phyloP scores from a whole-genome alignment of 2,329 filamentous ascomycete species.

The Hymenoscyphus scutula region DNA sequence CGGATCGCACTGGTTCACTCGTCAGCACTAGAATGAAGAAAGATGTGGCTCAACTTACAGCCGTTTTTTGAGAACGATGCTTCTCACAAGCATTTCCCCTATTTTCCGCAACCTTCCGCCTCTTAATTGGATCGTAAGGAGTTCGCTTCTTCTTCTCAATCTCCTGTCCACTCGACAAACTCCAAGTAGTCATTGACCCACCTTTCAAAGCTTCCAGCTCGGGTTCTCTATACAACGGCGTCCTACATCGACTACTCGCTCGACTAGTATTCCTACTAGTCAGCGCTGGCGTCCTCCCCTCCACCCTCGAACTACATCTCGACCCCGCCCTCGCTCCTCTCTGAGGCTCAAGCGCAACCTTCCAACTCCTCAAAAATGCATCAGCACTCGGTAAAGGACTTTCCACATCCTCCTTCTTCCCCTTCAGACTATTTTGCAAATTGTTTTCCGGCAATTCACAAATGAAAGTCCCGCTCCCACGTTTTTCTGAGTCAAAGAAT shows the following conservation, averaged over 20 bases:
- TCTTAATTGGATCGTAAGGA: conserved; percentile 24
- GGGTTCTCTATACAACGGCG: conserved; percentile 4
- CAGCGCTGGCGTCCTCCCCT: conserved; percentile 4
- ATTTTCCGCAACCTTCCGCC: conserved; percentile 25
- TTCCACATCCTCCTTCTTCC: conserved; percentile 14
- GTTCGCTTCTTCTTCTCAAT: conserved; percentile 22
- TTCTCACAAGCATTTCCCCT: conserved; percentile 26
- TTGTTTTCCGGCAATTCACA: conserved; percentile 24
- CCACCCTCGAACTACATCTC: conserved; percentile 9
- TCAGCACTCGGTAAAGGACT: conserved; percentile 11
- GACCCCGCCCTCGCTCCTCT: neutral
- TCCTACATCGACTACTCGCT: conserved; percentile 10
- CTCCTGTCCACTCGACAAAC: conserved; percentile 21
- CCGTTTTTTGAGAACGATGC: conserved; percentile 21
- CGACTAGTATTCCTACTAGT: conserved; percentile 11
- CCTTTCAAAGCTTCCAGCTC: conserved; percentile 8
- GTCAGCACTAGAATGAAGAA: conserved; percentile 6
- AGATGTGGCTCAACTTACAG: conserved; percentile 15
- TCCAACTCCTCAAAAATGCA: conserved; percentile 20
- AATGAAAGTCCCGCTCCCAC: conserved; percentile 16
- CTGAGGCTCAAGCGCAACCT: conserved; percentile 8
- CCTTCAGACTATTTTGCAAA: conserved; percentile 21
- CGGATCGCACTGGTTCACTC: conserved; percentile 18
- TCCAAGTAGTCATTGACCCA: conserved; percentile 23
- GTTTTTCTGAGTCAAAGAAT: conserved; percentile 23